A percentile compares a stretch with the other conserved stretches of the same genome.
These are phyloP conservation scores for Ophiostoma novo-ulmi DNA, from an alignment of 2,329 filamentous ascomycete genomes.

Conservation along the genomic window DNA sequence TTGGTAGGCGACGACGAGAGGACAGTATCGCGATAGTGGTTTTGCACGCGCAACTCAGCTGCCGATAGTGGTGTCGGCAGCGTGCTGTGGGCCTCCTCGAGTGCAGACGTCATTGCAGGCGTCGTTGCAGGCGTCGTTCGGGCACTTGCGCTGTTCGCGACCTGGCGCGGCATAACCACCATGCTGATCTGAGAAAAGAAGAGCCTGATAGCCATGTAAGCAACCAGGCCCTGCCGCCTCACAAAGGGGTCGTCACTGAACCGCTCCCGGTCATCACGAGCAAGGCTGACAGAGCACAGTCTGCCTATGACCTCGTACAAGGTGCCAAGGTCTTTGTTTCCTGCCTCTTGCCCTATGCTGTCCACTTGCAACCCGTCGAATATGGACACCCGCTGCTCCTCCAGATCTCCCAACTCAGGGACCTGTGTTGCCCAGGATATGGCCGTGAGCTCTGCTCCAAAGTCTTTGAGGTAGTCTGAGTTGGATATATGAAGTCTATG, in stretches of 20 bases:
- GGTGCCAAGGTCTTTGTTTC: background rate
- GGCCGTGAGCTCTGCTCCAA: conserved; percentile 21
- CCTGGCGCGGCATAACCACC: conserved; percentile 22
- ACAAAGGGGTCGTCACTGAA: background rate
- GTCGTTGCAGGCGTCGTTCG: background rate
- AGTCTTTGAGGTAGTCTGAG: conserved; percentile 14
- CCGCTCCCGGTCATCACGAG: background rate
- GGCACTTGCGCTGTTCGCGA: background rate
- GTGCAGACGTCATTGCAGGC: background rate
- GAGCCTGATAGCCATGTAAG: conserved; percentile 22
- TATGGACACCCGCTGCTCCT: conserved; percentile 17
- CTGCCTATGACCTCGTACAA: conserved; percentile 22
- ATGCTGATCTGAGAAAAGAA: conserved; percentile 28
- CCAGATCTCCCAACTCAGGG: conserved; percentile 10
- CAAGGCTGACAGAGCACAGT: conserved; percentile 21
- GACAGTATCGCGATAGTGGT: conserved; percentile 2
- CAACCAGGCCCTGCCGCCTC: conserved; percentile 23
- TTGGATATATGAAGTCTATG: conserved; percentile 24
- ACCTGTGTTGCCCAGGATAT: conserved; percentile 21
- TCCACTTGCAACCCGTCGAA: conserved; percentile 16
- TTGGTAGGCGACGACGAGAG: conserved; percentile 23
- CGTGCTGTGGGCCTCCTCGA: conserved; percentile 14
- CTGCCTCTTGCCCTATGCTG: background rate
- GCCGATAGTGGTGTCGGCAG: conserved; percentile 9
- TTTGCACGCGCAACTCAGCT: background rate